Evolutionary conservation across 345 rosid genomes (phyloP).

Genomic region (Pelargonium nanum): DNA sequence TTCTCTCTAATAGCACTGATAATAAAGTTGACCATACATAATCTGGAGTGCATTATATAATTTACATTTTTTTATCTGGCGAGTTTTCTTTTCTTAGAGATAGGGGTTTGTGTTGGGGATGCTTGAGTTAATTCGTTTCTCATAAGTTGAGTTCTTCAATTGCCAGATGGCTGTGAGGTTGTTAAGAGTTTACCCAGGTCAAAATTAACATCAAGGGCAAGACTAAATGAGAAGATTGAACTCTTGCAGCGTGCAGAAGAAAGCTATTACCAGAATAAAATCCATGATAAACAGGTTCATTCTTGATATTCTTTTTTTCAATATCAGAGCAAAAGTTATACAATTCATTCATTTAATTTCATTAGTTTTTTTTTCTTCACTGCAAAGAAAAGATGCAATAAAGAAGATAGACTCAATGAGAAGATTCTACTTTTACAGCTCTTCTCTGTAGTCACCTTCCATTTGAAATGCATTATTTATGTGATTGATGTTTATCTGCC

Average conservation of each 20-base stretch:
- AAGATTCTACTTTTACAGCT: not conserved
- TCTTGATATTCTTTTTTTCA: not conserved
- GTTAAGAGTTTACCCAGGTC: slow-evolving; percentile 33
- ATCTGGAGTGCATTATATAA: slow-evolving; percentile 3
- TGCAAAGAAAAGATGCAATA: too few relatives aligned
- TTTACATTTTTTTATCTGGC: slow-evolving; percentile 3
- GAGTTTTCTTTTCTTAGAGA: too few relatives aligned
- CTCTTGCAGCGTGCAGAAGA: slow-evolving; percentile 68
- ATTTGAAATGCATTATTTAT: too few relatives aligned
- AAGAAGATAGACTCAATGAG: too few relatives aligned
- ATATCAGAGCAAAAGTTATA: not conserved
- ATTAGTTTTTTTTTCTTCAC: too few relatives aligned
- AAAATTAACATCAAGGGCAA: slow-evolving; percentile 37
- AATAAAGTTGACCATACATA: not conserved
- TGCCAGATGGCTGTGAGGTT: slow-evolving; percentile 41
- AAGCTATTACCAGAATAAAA: slow-evolving; percentile 39
- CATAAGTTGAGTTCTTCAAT: slow-evolving; percentile 12
- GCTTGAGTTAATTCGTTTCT: not conserved
- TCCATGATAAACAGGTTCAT: slow-evolving; percentile 45
- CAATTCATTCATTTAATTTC: not conserved
- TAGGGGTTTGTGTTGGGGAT: not conserved
- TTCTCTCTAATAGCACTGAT: not conserved
- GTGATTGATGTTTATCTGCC: too few relatives aligned
- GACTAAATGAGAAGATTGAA: slow-evolving; percentile 49
- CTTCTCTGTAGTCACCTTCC: not conserved